Base-by-base conservation (phyloP, 208 protist genomes). In the Trypanosoma congolense region DNA sequence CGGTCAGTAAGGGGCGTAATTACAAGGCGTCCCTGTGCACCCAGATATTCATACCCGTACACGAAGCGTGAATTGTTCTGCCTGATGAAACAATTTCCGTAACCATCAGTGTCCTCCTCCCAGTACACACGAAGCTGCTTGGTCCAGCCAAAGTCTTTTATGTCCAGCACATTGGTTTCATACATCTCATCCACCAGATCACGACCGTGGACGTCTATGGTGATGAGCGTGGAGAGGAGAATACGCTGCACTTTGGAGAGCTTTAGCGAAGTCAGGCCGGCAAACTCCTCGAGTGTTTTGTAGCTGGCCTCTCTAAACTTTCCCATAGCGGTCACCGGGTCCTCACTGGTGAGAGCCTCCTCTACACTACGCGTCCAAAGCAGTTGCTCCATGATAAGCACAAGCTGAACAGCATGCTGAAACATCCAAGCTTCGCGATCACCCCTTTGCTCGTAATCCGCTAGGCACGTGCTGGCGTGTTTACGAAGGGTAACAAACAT, bases 21-120 rank as follows among this genome's bases (percentile, higher is more conserved):
- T 46, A 99, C 97, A 21, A 99, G 85, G 26, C 98, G 87, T 14
- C 90, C 86, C 40, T 96, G 84, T 19, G 88, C 87, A 25, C 98
- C 98, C 28, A 98, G 85, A 72, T 99, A 99, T 75, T 99, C 98
- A 70, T 98, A 98, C 26, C 96, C 97, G 80, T 97, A 99, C 18
- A 87, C 76, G 69, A 99, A 98, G 6, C 77, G 65, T 42, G 95
- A 92, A 73, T 98, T 98, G 79, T 95, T 96, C 83, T 98, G 93
- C 8, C 87, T 71, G 28, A 98, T 94, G 55, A 98, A 92, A 24
- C 94, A 87, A 56, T 97, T 96, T 46, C 95, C 93, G 35, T 84
- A 65, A 41, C 95, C 93, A 59, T 91, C 83, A 59, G 73, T 65
- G 63, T 92, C 83, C 53, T 87, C 76, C 55, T 98, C 96, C 96